phyloP scores from a whole-genome alignment of 441 rosid species.

The Pelargonium fulgidum region DNA sequence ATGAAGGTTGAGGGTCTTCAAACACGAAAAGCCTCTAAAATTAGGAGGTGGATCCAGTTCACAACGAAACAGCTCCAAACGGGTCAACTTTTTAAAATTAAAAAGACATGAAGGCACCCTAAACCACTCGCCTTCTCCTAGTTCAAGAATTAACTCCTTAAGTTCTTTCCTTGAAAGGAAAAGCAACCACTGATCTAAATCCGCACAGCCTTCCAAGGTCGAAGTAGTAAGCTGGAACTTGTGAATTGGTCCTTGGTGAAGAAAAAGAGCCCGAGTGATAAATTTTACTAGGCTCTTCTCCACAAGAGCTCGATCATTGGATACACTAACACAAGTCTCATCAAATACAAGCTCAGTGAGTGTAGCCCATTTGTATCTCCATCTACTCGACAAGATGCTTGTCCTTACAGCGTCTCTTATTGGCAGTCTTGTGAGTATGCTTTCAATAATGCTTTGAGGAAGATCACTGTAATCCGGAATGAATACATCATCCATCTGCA shows the following conservation, averaged over 20 bases:
- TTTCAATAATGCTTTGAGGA: conserved; percentile 64
- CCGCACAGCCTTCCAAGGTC: conserved; percentile 53
- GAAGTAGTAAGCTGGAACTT: conserved; percentile 70
- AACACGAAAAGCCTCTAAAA: conserved; percentile 62
- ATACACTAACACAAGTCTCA: conserved; percentile 40
- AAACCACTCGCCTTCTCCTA: conserved; percentile 87
- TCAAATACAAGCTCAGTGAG: conserved; percentile 61
- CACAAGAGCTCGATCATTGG: conserved; percentile 28
- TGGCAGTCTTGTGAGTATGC: conserved; percentile 55
- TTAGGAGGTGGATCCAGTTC: conserved; percentile 65
- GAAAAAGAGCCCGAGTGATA: conserved; percentile 60
- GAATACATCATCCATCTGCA: conserved; percentile 41
- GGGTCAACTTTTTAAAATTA: conserved; percentile 49
- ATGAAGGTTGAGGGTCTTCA: conserved; percentile 69
- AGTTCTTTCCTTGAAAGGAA: conserved; percentile 70
- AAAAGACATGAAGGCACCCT: conserved; percentile 77
- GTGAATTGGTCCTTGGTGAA: conserved; percentile 85
- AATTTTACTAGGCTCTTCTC: conserved; percentile 56
- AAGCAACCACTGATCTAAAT: conserved; percentile 89
- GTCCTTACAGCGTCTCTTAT: conserved; percentile 71
- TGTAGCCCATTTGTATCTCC: conserved; percentile 77
- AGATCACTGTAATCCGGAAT: conserved; percentile 48
- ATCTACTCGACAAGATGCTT: conserved; percentile 61
- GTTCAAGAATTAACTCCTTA: conserved; percentile 63
- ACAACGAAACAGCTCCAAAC: conserved; percentile 67